Percentiles rank a stretch among this genome's conserved stretches.
These are phyloP conservation scores for Aspergillus asperescens DNA, from an alignment of 495 filamentous ascomycete genomes.

Conservation along the genomic window DNA sequence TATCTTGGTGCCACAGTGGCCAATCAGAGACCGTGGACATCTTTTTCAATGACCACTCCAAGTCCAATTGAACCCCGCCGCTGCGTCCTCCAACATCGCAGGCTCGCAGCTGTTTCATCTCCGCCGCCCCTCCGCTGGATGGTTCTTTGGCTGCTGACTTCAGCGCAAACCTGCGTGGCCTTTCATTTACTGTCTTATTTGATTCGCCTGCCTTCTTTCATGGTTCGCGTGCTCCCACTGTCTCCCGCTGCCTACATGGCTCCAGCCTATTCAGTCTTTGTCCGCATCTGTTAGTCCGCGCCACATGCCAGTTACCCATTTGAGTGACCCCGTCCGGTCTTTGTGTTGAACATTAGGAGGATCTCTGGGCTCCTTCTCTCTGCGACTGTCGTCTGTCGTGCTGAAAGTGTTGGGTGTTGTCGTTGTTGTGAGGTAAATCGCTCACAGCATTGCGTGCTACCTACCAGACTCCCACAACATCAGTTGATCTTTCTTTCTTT, in stretches of 20 bases:
- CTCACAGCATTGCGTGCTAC: conserved; percentile 2
- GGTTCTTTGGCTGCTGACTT: neutral
- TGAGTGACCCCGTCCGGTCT: neutral
- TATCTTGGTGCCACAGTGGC: neutral
- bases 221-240: neutral
- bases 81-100: neutral
- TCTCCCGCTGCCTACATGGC: neutral
- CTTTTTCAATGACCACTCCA: neutral
- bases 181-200: neutral
- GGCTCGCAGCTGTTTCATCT: neutral
- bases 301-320: neutral
- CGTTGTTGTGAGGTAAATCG: neutral
- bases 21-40: conserved; percentile 2
- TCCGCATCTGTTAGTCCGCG: neutral
- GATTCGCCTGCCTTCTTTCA: neutral
- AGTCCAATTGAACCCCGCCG: neutral
- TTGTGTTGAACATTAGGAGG: neutral
- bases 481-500: neutral
- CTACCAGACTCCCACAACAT: neutral
- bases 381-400: no score
- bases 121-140: neutral
- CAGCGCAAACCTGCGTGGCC: neutral
- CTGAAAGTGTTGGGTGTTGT: neutral
- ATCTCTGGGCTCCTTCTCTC: neutral
- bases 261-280: neutral